Evolutionary conservation across 2,329 filamentous ascomycete species (phyloP).

Genomic region (Xenosphaeropsis pyriputrescens): DNA sequence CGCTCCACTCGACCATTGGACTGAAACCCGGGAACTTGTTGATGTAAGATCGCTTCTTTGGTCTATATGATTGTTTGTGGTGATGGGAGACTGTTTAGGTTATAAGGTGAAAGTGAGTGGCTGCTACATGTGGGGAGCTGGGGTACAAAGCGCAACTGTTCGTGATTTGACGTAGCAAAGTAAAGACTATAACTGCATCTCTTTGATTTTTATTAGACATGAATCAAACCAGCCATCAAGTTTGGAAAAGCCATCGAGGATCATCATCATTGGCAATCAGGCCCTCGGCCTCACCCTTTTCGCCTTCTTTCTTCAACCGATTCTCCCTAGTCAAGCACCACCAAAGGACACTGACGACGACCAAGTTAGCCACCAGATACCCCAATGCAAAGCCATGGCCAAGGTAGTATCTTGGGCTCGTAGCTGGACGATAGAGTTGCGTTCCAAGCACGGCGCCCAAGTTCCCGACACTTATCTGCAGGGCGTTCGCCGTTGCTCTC

Average conservation of each 20-base stretch:
- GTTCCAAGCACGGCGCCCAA: constrained; percentile 54
- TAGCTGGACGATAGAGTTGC: constrained; percentile 47
- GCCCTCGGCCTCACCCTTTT: constrained; percentile 35
- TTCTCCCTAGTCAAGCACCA: constrained; percentile 43
- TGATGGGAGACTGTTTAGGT: too few species aligned
- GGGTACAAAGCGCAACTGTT: too few species aligned
- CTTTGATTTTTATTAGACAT: too few species aligned
- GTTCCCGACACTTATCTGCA: constrained; percentile 62
- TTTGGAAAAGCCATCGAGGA: constrained; percentile 49
- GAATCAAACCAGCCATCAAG: constrained; percentile 1
- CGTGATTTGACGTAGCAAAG: too few species aligned
- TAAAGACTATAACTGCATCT: too few species aligned
- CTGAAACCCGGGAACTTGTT: too few species aligned
- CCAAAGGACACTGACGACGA: constrained; percentile 37
- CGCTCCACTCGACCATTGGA: too few species aligned
- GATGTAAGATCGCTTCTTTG: too few species aligned
- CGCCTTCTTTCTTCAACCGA: constrained; percentile 22
- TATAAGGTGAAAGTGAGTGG: too few species aligned
- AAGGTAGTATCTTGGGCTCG: constrained; percentile 46
- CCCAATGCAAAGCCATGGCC: constrained; percentile 53
- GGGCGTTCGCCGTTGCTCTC: constrained; percentile 49
- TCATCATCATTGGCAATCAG: constrained; percentile 40
- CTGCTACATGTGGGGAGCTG: too few species aligned
- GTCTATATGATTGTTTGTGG: too few species aligned
- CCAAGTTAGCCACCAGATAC: constrained; percentile 43